Conservation (phyloP, 176 grass and related monocot species). For the Paspalum vaginatum region DNA sequence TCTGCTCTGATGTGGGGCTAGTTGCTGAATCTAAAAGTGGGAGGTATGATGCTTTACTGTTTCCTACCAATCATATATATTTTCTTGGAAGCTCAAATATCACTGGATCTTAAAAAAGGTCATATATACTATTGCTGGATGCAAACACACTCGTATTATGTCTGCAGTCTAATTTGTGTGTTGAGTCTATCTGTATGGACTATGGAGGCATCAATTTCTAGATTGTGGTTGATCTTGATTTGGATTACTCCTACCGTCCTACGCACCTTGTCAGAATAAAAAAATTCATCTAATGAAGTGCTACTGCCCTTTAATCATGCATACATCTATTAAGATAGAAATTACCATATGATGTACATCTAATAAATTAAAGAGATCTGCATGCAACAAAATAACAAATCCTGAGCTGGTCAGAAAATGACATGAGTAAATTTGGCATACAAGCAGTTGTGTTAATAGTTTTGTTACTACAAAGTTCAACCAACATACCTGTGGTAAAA, state of each 20-base stretch:
- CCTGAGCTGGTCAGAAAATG: neutral
- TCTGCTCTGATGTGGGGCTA: slow-evolving; percentile 98
- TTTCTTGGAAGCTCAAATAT: slow-evolving; percentile 23
- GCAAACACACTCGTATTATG: slow-evolving; percentile 4
- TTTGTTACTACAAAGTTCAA: slow-evolving; percentile 3
- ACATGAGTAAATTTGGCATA: neutral
- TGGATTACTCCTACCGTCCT: neutral
- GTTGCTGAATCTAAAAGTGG: slow-evolving; percentile 97
- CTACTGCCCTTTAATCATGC: neutral
- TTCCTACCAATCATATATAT: slow-evolving; percentile 30
- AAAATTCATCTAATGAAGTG: slow-evolving; percentile 7
- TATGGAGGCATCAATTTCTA: slow-evolving; percentile 3
- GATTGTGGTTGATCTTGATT: neutral
- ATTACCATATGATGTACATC: slow-evolving; percentile 6
- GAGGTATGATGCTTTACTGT: slow-evolving; percentile 55
- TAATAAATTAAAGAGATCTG: neutral
- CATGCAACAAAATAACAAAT: slow-evolving; percentile 4
- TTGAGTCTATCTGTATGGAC: neutral
- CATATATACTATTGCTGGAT: slow-evolving; percentile 18
- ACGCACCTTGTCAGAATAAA: neutral
- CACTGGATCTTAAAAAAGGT: slow-evolving; percentile 3
- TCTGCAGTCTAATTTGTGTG: neutral
- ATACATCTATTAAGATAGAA: slow-evolving; percentile 5
- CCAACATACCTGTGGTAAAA: neutral
- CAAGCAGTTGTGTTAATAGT: neutral